Evolutionary conservation across 202 grass and related monocot genomes (phyloP), one percentile per base, ranked within the genome.

Genomic region (Panicum virgatum): DNA sequence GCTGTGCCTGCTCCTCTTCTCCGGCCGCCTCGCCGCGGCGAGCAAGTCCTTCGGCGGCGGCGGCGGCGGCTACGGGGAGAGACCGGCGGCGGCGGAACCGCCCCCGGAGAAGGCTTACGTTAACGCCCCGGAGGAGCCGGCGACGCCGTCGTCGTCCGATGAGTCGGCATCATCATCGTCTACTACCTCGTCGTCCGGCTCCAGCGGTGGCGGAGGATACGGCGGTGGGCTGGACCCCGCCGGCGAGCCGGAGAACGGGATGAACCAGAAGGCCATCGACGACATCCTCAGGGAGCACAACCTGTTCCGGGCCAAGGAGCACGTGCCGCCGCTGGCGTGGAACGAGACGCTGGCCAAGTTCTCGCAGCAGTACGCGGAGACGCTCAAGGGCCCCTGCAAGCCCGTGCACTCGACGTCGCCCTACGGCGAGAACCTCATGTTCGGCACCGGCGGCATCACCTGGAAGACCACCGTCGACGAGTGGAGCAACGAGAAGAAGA

Each of bases 371-470:
- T 93, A 91, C 78, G 68, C 87, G 5, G n/a, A 81, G 39, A n/a
- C 51, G 74, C 53, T 87, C 56, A 67, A 74, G 71, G 44, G 36
- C 0, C 84, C 84, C 16, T 97, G 94, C 86, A 22, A 78, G 73
- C 42, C 88, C 66, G 36, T 78, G 71, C 93, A 95, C 87, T 92
- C 93, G 26, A 7, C 43, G 5, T 86, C 81, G 8, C 80, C 82
- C 0, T 95, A 90, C 71, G 90, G 90, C 0, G 93, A 93, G 86
- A 96, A 96, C 73, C 69, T 96, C 0, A 93, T 93, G 78, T 51
- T 15, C 0, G 77, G 36, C 9, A 57, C 48, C 22, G 23, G 77
- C 47, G 48, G 22, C 34, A 1, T 80, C 14, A 85, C 77, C 10
- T 82, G 82, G 78, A 81, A 80, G 34, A 61, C 54, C 20, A 89